phyloP scores from a whole-genome alignment of 2,329 filamentous ascomycete genomes.

The Fusarium sp. region DNA sequence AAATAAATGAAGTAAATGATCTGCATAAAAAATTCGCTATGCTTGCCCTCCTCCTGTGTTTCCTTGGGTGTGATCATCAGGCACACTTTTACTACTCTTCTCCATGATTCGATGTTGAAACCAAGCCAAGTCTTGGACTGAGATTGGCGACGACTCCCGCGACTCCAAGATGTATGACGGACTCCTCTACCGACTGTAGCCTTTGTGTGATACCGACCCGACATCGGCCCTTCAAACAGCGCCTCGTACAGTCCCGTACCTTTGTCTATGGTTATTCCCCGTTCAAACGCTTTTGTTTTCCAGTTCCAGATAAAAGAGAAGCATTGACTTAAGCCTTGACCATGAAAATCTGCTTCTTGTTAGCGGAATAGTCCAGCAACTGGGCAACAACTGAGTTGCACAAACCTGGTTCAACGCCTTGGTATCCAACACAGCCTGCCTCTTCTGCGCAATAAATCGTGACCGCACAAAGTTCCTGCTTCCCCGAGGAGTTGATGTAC shows the following conservation, averaged over 20 bases:
- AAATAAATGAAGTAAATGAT: constrained; percentile 17
- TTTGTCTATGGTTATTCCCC: constrained; percentile 5
- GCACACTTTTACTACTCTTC: not conserved
- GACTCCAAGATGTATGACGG: constrained; percentile 4
- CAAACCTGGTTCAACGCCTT: constrained; percentile 87
- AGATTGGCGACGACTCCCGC: not conserved
- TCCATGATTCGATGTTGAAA: not conserved
- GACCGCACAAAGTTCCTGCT: constrained; percentile 81
- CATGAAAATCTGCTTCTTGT: constrained; percentile 73
- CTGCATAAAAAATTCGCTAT: not conserved
- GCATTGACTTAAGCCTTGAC: constrained; percentile 60
- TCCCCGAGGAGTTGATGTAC: constrained; percentile 60
- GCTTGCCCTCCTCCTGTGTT: not conserved
- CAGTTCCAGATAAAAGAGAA: not conserved
- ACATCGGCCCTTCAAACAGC: not conserved
- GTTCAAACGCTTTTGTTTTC: constrained; percentile 14
- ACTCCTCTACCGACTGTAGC: not conserved
- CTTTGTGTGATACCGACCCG: not conserved
- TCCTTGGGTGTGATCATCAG: constrained; percentile 17
- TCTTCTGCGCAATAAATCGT: constrained; percentile 90
- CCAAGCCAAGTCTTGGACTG: not conserved
- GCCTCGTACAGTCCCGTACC: not conserved
- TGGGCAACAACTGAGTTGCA: constrained; percentile 55
- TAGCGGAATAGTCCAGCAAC: constrained; percentile 3
- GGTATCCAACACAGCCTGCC: constrained; percentile 82